Percentiles rank a stretch among this genome's conserved stretches.
phyloP scores from a whole-genome alignment of 2,329 filamentous ascomycete species.

The Aspergillus brasiliensis region DNA sequence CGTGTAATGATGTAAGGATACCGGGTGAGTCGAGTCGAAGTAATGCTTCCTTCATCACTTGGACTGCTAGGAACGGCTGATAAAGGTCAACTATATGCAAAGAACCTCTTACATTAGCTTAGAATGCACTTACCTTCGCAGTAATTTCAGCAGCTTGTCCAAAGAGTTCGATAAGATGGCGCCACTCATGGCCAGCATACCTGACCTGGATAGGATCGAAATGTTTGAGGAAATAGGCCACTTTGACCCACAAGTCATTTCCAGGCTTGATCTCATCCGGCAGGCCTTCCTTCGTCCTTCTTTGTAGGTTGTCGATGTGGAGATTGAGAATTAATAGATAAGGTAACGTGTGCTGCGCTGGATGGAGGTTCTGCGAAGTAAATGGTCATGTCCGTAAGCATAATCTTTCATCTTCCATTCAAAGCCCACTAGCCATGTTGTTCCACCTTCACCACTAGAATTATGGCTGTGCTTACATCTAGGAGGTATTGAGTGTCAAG shows the following conservation, averaged over 20 bases:
- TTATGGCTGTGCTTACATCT: slow-evolving; percentile 29
- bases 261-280: slow-evolving; percentile 47
- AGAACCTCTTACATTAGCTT: slow-evolving; percentile 1
- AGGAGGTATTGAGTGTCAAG: slow-evolving; percentile 37
- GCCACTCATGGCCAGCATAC: slow-evolving; percentile 46
- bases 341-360: slow-evolving; percentile 59
- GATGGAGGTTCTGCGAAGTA: slow-evolving; percentile 50
- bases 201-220: slow-evolving; percentile 53
- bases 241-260: slow-evolving; percentile 53
- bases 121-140: slow-evolving; percentile 34
- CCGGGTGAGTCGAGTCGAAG: slow-evolving; percentile 47
- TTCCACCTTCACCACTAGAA: not conserved
- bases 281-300: slow-evolving; percentile 36
- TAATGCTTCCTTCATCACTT: slow-evolving; percentile 46
- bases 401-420: not conserved
- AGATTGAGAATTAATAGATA: slow-evolving; percentile 59
- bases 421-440: not conserved
- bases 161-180: slow-evolving; percentile 36
- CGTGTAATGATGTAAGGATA: slow-evolving; percentile 48
- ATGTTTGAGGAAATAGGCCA: slow-evolving; percentile 54
- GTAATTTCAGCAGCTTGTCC: slow-evolving; percentile 32
- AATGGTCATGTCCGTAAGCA: slow-evolving; percentile 7
- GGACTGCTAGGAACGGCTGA: slow-evolving; percentile 44
- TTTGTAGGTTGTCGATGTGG: slow-evolving; percentile 46
- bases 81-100: slow-evolving; percentile 16